Base-by-base conservation (phyloP, 768 basidiomycete species). In the Tephrocybe sp. region DNA sequence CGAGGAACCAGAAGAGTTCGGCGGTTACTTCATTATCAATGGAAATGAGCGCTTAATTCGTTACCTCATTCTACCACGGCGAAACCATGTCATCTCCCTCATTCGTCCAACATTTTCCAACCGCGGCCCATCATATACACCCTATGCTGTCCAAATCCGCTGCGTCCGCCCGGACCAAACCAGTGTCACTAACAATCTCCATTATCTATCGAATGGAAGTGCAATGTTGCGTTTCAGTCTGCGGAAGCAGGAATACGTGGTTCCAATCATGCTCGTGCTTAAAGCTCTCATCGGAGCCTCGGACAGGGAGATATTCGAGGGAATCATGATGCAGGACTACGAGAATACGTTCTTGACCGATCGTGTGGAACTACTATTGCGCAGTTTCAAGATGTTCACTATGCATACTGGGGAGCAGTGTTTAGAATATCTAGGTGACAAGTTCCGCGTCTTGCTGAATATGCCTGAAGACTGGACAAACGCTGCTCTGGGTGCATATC, bases 21-120 rank as follows among this genome's bases (percentile, higher is more conserved):
- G 97, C 44, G 97, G 96, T 24, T 98, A 99, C 71, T 99, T 99
- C 64, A 82, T 99, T 64, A 85, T 99, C 68, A 99, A 99, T 67
- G 97, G 97, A 54, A 98, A 98, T 70, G 97, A 99, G 71, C 92
- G 94, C 71, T 83, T 99, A 54, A 95, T 99, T 58, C 92, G 97
- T 55, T 98, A 94, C 71, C 85, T 98, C 64, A 94, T 98, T 61
- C 80, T 99, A 31, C 96, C 95, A 11, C 87, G 97, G 22, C 82
- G 97, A 45, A 93, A 98, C 64, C 93, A 98, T 72, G 93, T 92
- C 61, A 91, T 95, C 56, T 87, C 94, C 41, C 84, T 99, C 59
- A 75, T 89, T 59, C 92, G 97, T 41, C 89, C 92, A 18, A 87
- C 92, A 9, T 99, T 98, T 67, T 68, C 82, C 44, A 93, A 91